Evolutionary conservation across 345 rosid genomes (phyloP).

Genomic region (Hevea brasiliensis): DNA sequence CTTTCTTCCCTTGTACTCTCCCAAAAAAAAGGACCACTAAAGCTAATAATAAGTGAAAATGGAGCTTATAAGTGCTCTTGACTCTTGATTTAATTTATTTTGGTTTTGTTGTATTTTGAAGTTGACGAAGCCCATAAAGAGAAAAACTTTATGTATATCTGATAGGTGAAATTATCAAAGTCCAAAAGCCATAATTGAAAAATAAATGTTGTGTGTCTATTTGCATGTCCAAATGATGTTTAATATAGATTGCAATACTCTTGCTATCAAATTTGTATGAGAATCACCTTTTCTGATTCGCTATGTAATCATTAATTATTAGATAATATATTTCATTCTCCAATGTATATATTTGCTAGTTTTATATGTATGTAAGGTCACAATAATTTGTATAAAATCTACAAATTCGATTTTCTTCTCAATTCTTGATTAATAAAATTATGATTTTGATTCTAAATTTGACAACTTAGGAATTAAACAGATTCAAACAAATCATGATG

Average conservation of each 20-base stretch:
- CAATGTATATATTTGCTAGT: background rate
- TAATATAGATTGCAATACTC: background rate
- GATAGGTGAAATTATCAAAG: background rate
- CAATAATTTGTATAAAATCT: too few species aligned
- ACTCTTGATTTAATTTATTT: background rate
- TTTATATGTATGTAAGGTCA: too few species aligned
- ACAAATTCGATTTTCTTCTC: too few species aligned
- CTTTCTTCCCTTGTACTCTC: too few species aligned
- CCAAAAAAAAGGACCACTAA: background rate
- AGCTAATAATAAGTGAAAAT: background rate
- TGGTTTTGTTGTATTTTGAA: background rate
- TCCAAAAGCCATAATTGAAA: background rate
- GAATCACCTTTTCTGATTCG: too few species aligned
- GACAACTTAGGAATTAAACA: background rate
- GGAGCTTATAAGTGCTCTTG: background rate
- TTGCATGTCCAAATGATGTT: background rate
- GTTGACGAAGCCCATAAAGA: background rate
- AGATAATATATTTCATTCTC: background rate
- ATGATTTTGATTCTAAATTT: background rate
- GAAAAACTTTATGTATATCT: background rate
- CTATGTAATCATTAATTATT: background rate
- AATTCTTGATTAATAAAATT: background rate
- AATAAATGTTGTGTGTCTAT: background rate
- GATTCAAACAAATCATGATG: background rate
- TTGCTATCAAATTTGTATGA: background rate